Evolutionary conservation across 768 basidiomycete genomes (phyloP).

Genomic region (Rhizopogon vulgaris): DNA sequence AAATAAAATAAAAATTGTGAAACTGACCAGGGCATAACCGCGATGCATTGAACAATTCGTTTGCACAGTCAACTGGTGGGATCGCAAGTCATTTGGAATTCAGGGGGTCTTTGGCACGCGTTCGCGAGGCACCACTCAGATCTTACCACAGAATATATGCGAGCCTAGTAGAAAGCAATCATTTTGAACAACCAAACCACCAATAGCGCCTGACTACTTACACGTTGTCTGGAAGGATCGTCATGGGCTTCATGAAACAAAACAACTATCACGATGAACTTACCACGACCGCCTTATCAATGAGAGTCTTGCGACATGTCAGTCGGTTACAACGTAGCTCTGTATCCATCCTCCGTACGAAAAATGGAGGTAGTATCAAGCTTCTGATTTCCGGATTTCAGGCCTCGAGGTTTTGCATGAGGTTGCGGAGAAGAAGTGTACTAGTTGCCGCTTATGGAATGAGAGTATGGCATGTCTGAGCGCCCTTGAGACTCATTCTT

Average conservation of each 20-base stretch:
- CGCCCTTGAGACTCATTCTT: too few relatives aligned
- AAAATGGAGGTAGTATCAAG: neutral
- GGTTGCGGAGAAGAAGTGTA: too few relatives aligned
- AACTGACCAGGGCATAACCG: constrained; percentile 69
- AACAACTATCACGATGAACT: constrained; percentile 25
- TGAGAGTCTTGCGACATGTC: constrained; percentile 59
- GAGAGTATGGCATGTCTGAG: too few relatives aligned
- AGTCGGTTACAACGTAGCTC: constrained; percentile 78
- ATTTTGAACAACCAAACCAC: neutral
- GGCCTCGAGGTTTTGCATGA: too few relatives aligned
- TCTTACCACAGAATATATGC: constrained; percentile 77
- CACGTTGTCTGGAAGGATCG: constrained; percentile 44
- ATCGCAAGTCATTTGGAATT: constrained; percentile 1
- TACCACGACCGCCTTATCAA: constrained; percentile 83
- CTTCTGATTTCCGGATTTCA: neutral
- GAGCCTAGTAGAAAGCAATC: constrained; percentile 46
- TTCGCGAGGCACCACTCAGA: neutral
- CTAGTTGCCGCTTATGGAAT: too few relatives aligned
- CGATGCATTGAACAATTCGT: constrained; percentile 72
- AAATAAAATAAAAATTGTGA: neutral
- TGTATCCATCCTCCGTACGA: constrained; percentile 52
- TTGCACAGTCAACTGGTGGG: constrained; percentile 70
- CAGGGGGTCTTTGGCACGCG: neutral
- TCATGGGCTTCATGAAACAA: neutral
- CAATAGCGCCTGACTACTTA: constrained; percentile 21